These are phyloP conservation scores for Penicillium mononematosum DNA, from an alignment of 495 filamentous ascomycete genomes.

Conservation along the genomic window DNA sequence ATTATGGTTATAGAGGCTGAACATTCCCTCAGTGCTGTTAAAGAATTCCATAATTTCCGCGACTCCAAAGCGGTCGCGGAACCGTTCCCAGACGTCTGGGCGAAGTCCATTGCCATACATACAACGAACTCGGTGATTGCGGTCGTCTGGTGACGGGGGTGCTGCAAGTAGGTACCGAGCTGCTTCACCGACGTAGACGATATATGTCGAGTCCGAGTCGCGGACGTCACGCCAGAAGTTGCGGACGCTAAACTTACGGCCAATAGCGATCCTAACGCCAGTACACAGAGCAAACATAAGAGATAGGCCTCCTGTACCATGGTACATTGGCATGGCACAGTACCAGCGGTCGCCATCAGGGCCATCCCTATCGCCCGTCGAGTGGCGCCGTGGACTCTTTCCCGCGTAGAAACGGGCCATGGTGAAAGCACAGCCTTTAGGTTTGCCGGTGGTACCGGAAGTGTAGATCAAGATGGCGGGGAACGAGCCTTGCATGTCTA, in stretches of 20 bases:
- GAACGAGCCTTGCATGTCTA: slow-evolving; percentile 40
- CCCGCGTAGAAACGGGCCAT: slow-evolving; percentile 35
- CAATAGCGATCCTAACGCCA: slow-evolving; percentile 62
- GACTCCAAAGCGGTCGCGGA: slow-evolving; percentile 63
- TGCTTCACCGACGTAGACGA: slow-evolving; percentile 80
- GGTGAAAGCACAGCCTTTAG: slow-evolving; percentile 61
- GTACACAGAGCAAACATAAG: slow-evolving; percentile 42
- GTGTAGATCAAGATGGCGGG: slow-evolving; percentile 68
- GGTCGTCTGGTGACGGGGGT: slow-evolving; percentile 62
- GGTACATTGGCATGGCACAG: slow-evolving; percentile 78
- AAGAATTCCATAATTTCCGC: slow-evolving; percentile 62
- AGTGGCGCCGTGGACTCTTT: slow-evolving; percentile 19
- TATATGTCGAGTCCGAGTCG: slow-evolving; percentile 64
- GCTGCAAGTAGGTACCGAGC: slow-evolving; percentile 71
- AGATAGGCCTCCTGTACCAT: slow-evolving; percentile 67
- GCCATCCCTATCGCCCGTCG: slow-evolving; percentile 32
- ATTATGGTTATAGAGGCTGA: slow-evolving; percentile 57
- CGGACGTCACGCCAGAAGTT: slow-evolving; percentile 74
- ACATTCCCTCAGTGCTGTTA: slow-evolving; percentile 63
- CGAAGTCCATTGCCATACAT: slow-evolving; percentile 78
- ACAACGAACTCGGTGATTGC: slow-evolving; percentile 61
- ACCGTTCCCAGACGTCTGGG: slow-evolving; percentile 72
- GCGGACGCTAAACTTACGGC: slow-evolving; percentile 65
- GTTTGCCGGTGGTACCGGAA: slow-evolving; percentile 65
- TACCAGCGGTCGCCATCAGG: slow-evolving; percentile 64